These are phyloP conservation scores for Didymellaceae sp. DNA, from an alignment of 2,329 filamentous ascomycete species.

Conservation along the genomic window DNA sequence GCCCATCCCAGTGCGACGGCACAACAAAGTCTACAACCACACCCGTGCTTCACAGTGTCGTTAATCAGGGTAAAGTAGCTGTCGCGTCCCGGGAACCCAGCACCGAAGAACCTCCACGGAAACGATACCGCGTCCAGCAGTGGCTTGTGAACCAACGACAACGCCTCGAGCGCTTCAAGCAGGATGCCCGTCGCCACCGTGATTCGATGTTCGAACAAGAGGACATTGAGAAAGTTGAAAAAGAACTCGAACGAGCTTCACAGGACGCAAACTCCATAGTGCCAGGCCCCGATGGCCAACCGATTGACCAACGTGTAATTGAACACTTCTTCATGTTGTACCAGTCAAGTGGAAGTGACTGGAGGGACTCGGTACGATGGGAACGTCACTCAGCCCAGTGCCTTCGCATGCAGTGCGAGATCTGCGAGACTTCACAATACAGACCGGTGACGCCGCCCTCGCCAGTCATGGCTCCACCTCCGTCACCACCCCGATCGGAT, in stretches of 20 bases:
- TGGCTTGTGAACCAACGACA: slow-evolving; percentile 4
- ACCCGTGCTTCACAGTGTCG: too few relatives aligned
- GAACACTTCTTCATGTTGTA: slow-evolving; percentile 7
- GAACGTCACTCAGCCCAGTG: not conserved
- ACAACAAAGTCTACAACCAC: not conserved
- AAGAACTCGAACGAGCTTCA: not conserved
- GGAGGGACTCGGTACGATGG: slow-evolving; percentile 10
- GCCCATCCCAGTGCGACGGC: not conserved
- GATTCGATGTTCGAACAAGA: slow-evolving; percentile 3
- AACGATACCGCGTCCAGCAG: not conserved
- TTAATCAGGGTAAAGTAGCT: too few relatives aligned
- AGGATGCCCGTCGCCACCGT: not conserved
- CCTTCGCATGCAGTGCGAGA: not conserved
- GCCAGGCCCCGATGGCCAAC: not conserved
- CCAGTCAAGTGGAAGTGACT: slow-evolving; percentile 6
- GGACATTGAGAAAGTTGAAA: not conserved
- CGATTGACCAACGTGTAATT: slow-evolving; percentile 1
- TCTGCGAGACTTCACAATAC: not conserved
- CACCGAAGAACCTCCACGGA: not conserved
- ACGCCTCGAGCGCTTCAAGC: slow-evolving; percentile 1
- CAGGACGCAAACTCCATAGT: not conserved
- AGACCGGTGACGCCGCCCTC: not conserved
- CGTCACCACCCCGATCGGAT: not conserved
- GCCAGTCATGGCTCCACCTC: not conserved
- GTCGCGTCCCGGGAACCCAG: not conserved